Base-by-base conservation (phyloP, 331 rosid species). In the Arachis monticola region DNA sequence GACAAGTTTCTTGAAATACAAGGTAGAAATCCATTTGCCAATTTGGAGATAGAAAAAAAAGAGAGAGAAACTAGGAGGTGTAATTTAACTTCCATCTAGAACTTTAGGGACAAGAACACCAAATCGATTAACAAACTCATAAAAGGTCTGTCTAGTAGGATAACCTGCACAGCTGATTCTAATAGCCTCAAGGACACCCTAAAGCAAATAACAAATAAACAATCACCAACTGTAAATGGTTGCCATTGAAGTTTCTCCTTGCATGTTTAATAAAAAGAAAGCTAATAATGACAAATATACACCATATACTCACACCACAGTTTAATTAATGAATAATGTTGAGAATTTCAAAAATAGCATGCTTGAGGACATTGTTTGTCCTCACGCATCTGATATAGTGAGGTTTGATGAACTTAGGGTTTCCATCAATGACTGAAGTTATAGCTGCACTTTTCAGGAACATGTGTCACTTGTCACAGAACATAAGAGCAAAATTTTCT, bases 131-230 rank as follows among this genome's bases (percentile, higher is more conserved):
- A 93, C 97, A 74, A 91, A 93, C 83, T 93, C 98, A 77, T 91
- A 91, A 84, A 93, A 93, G 67, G 97, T 93, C 60, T 94, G 87
- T 64, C 97, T 86, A 13, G 98, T 93, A 79, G 98, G 97, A 87
- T 91, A 93, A 78, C 98, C 98, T 84, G 98, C 98, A 84, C 98
- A 93, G 81, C 98, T 93, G 82, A 93, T 93, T 89, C 98, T 91
- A 77, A 93, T 93, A 46, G 98, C 98, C 88, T 93, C 98, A 74
- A 93, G 96, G 68, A 93, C 97, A 85, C 98, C 98, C 98, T 91
- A 79, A 40, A 85, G 80, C 40, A 84, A 60, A 70, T 45, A 82
- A 61, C 7, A 78, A 78, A 64, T 22, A 47, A 73, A 52, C 32
- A 82, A 47, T 46, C 63, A 62, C 67, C 62, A 45, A 73, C 70